Percentiles rank a stretch among this genome's conserved stretches.
These are phyloP conservation scores for Prunus dulcis DNA, from an alignment of 306 rosid genomes.

Conservation along the genomic window DNA sequence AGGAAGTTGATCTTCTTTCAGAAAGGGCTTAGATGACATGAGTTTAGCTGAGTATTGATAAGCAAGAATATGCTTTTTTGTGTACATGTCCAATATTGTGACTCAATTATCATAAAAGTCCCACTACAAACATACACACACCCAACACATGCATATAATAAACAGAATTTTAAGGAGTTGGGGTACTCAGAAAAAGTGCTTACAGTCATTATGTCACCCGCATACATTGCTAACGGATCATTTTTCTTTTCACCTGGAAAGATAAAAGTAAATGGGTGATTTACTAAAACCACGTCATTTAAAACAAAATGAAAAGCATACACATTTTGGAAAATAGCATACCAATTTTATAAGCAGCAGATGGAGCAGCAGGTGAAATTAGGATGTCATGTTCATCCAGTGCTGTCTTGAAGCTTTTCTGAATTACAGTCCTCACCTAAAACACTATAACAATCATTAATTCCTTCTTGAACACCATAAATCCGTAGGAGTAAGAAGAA, in stretches of 20 bases:
- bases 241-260: constrained; percentile 83
- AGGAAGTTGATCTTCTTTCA: not conserved
- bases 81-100: not conserved
- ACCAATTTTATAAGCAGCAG: constrained; percentile 95
- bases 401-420: constrained; percentile 81
- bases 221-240: constrained; percentile 94
- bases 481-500: constrained; percentile 10
- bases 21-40: not conserved
- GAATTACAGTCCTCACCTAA: constrained; percentile 92
- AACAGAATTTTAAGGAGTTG: not conserved
- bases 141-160: not conserved
- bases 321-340: constrained; percentile 16
- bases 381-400: constrained; percentile 76
- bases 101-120: constrained; percentile 3
- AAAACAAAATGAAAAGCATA: not conserved
- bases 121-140: not conserved
- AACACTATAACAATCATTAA: constrained; percentile 27
- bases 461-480: constrained; percentile 21
- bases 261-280: constrained; percentile 23
- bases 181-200: constrained; percentile 34
- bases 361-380: constrained; percentile 95
- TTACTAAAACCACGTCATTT: not conserved
- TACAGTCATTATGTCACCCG: constrained; percentile 98
- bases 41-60: not conserved
- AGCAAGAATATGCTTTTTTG: not conserved